A percentile compares a stretch with the other conserved stretches of the same genome.
phyloP scores from a whole-genome alignment of 163 green algal species.

The Scenedesmus sp. region DNA sequence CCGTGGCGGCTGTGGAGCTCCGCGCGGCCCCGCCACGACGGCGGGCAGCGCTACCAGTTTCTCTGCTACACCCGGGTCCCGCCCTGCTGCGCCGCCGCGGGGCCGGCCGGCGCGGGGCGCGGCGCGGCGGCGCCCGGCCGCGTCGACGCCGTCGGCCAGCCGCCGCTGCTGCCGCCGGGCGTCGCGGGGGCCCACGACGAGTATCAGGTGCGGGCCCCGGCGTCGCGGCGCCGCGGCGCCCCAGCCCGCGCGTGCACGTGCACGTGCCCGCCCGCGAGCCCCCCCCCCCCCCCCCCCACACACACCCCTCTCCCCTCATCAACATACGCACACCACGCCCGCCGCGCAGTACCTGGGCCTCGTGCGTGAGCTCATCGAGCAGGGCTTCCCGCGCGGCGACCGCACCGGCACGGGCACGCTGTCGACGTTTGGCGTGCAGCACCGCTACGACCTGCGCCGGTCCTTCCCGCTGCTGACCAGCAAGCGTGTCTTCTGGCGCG shows the following conservation, averaged over 20 bases:
- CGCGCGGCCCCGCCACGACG: slow-evolving; percentile 64
- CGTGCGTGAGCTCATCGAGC: slow-evolving; percentile 86
- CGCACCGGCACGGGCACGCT: slow-evolving; percentile 97
- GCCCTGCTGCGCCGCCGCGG: too few species aligned
- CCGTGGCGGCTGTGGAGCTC: slow-evolving; percentile 83
- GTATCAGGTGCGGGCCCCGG: slow-evolving; percentile 70
- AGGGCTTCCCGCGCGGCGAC: slow-evolving; percentile 83
- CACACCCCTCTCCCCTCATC: too few species aligned
- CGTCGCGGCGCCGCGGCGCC: too few species aligned
- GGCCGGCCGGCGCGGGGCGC: too few species aligned
- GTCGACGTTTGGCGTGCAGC: slow-evolving; percentile 88
- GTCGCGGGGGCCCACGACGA: slow-evolving; percentile 86
- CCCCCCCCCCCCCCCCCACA: too few species aligned
- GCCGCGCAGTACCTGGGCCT: slow-evolving; percentile 95
- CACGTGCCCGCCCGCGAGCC: too few species aligned
- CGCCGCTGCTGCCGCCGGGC: slow-evolving; percentile 65
- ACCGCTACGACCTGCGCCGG: slow-evolving; percentile 96
- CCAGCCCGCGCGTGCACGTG: too few species aligned
- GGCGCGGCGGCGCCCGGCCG: not conserved
- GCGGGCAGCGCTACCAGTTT: slow-evolving; percentile 75
- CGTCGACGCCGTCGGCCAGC: not conserved
- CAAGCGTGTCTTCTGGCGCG: slow-evolving; percentile 96
- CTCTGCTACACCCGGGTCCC: slow-evolving; percentile 73
- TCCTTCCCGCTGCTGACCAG: slow-evolving; percentile 98
- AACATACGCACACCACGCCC: too few species aligned